Evolutionary conservation across 2,329 filamentous ascomycete genomes (phyloP), one percentile per base, ranked within the genome.

Genomic region (Daldinia sp.): DNA sequence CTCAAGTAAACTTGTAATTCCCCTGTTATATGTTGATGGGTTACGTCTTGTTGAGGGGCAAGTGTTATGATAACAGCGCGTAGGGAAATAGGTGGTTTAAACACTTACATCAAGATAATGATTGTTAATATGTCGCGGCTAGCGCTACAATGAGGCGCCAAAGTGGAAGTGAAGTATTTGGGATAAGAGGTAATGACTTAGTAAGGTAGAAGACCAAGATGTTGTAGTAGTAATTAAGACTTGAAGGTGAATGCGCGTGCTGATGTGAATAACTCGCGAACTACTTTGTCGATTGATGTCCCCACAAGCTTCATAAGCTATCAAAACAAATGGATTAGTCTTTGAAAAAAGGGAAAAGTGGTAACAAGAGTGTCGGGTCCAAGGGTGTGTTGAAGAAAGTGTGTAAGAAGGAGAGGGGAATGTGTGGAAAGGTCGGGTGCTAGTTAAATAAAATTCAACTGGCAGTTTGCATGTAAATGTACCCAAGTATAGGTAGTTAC

Each of bases 161-260:
- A 30, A 30, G 28, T 3, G 13, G 18, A 51, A 51, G 26, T 51
- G 46, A 51, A 33, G 46, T 33, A 33, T 5, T 18, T 1, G 3
- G 6, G 6, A 51, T 15, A 51, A 51, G 26, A 51, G 33, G 15
- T 33, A 30, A 30, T 18, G 26, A 51, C 26, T 18, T 18, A 26
- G 4, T 30, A 28, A 51, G 28, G 1, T 51, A 10, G 13, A 50
- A 9, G 28, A 30, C 26, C 10, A 30, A 30, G 15, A 23, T 23
- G 12, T 10, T n/a, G 46, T 51, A 51, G 46, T 33, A 18, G 26
- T 51, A n/a, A n/a, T n/a, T 33, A 51, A 51, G 26, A 51, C 46
- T 51, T 51, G 6, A 6, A 33, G 26, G 46, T 51, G 46, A 51
- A 51, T 30, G 15, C 4, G 26, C 15, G 46, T 51, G 46, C 15